A percentile compares a stretch with the other conserved stretches of the same genome.
These are phyloP conservation scores for Chalciporus pseudorubinellus DNA, from an alignment of 768 basidiomycete genomes.

Conservation along the genomic window DNA sequence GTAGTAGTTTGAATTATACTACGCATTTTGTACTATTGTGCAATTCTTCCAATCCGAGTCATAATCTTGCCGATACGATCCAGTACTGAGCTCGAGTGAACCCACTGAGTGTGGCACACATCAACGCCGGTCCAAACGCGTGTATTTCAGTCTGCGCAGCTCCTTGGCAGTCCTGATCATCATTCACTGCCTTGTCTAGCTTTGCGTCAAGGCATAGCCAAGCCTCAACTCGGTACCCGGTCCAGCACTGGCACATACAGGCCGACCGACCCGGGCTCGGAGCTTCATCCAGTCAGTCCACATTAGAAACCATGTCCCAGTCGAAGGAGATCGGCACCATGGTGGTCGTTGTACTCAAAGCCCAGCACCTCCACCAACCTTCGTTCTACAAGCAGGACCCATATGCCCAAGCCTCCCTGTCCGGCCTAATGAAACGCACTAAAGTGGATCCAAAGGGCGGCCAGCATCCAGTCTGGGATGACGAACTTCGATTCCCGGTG, in stretches of 20 bases:
- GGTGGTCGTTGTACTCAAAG: conserved; percentile 83
- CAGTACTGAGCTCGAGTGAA: too few relatives aligned
- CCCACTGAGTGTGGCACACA: too few relatives aligned
- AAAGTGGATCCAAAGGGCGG: conserved; percentile 80
- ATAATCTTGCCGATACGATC: too few relatives aligned
- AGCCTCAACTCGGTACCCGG: too few relatives aligned
- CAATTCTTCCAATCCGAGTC: too few relatives aligned
- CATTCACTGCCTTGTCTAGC: background rate
- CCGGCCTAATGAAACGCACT: conserved; percentile 64
- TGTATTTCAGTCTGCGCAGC: background rate
- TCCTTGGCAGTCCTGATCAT: background rate
- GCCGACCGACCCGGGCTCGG: background rate
- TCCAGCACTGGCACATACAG: background rate
- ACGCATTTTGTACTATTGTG: too few relatives aligned
- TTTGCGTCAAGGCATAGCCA: background rate
- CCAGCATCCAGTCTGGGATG: conserved; percentile 93
- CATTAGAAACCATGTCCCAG: conserved; percentile 23
- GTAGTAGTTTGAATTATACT: background rate
- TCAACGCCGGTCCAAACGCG: too few relatives aligned
- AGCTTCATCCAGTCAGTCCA: background rate
- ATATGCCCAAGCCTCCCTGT: conserved; percentile 63
- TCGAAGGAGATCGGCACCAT: conserved; percentile 70
- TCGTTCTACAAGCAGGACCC: conserved; percentile 92
- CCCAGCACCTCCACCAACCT: conserved; percentile 79
- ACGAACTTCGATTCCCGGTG: conserved; percentile 78